Evolutionary conservation across 208 protist species (phyloP), one percentile per base, ranked within the genome.

Genomic region (Acanthamoeba culbertsoni): DNA sequence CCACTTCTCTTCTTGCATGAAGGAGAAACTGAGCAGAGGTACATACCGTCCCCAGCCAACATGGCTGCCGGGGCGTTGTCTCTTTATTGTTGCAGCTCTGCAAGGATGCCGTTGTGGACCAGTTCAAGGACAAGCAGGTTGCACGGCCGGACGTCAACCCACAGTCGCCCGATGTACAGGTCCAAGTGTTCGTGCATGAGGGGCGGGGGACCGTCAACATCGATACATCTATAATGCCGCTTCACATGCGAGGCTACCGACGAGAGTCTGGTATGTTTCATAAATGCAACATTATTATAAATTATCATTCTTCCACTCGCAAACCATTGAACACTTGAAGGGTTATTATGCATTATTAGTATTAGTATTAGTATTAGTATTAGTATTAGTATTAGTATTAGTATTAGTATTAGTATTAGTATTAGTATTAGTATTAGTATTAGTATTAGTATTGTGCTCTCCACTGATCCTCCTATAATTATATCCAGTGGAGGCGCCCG

Each of bases 231-330:
- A 37, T 90, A 20, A 7, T 68, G 0, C 82, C 82, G 28, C 55
- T 90, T 12, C 82, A 90, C 53, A 62, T 90, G 82, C 82, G 82
- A 18, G 51, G 82, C 51, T 90, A 90, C 82, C 37, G 82, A 35
- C 6, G 55, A 5, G 82, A 90, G 42, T 84, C 73, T 59, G 51
- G 51, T 59, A 59, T 59, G 23, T 14, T 23, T n/a, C 51, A 59
- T 59, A 59, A 59, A 23, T 59, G 51, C 14, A n/a, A 23, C 14
- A 59, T n/a, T 59, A 14, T 23, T 59, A 23, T 59, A 59, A n/a
- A n/a, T n/a, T n/a, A n/a, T n/a, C n/a, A n/a, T n/a, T n/a, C n/a
- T n/a, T n/a, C n/a, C n/a, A n/a, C n/a, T n/a, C n/a, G 14, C 23
- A 14, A 59, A 23, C 51, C 51, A 23, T 59, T 59, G 51, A 59